A percentile compares a stretch with the other conserved stretches of the same genome.
These are phyloP conservation scores for Catharanthus roseus DNA, from an alignment of 257 asterid genomes.

Conservation along the genomic window DNA sequence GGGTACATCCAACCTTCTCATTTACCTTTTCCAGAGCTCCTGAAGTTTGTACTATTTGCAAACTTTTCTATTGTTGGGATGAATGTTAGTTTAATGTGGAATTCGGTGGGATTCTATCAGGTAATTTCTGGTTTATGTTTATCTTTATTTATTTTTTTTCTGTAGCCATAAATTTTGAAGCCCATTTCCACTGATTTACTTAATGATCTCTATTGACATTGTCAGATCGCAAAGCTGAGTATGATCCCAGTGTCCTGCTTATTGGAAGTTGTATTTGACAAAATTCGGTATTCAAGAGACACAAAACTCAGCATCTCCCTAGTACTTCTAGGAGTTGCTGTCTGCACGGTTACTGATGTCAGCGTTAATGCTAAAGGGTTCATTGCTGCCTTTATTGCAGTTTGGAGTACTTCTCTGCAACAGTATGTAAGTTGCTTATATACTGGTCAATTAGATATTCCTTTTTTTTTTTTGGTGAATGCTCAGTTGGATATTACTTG, in stretches of 20 bases:
- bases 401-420: conserved; percentile 90
- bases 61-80: conserved; percentile 97
- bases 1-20: conserved; percentile 97
- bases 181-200: background rate
- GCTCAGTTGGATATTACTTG: too few species aligned
- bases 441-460: background rate
- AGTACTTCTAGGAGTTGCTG: conserved; percentile 91
- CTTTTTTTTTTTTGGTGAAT: too few species aligned
- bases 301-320: conserved; percentile 81
- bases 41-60: conserved; percentile 82
- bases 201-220: conserved; percentile 21
- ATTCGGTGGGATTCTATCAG: conserved; percentile 99
- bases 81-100: conserved; percentile 99
- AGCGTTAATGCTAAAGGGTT: conserved; percentile 89
- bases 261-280: conserved; percentile 78
- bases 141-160: background rate
- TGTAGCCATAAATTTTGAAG: background rate
- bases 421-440: conserved; percentile 74
- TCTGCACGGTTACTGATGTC: conserved; percentile 90
- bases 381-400: conserved; percentile 87
- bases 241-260: conserved; percentile 97
- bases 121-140: conserved; percentile 32
- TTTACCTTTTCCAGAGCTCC: conserved; percentile 74
- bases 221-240: conserved; percentile 92
- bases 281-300: conserved; percentile 82